A percentile compares a stretch with the other conserved stretches of the same genome.
Evolutionary conservation across 495 filamentous ascomycete genomes (phyloP).

Genomic region (Margaritispora aquatica): DNA sequence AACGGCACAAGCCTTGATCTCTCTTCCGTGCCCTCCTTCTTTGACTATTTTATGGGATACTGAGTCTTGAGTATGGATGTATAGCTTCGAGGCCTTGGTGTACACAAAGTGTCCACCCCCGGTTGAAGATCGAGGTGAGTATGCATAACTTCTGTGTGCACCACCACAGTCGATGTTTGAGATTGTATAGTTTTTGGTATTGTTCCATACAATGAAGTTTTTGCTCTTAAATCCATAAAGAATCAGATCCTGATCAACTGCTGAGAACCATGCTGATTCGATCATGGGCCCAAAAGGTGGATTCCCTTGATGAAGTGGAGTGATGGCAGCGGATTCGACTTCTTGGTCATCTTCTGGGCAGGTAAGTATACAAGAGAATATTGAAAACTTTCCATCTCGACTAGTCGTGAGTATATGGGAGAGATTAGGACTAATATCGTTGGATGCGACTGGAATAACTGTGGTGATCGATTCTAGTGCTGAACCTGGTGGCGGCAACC

Average conservation of each 20-base stretch:
- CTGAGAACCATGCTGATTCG: slow-evolving; percentile 54
- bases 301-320: slow-evolving; percentile 16
- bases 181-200: slow-evolving; percentile 56
- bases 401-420: slow-evolving; percentile 58
- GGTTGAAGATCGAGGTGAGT: slow-evolving; percentile 33
- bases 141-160: slow-evolving; percentile 66
- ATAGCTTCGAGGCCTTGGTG: slow-evolving; percentile 48
- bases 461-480: slow-evolving; percentile 62
- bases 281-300: slow-evolving; percentile 62
- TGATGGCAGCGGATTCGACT: not conserved
- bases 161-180: slow-evolving; percentile 75
- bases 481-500: not conserved
- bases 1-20: slow-evolving; percentile 74
- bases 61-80: slow-evolving; percentile 41
- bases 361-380: slow-evolving; percentile 36
- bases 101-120: slow-evolving; percentile 37
- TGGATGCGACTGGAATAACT: slow-evolving; percentile 40
- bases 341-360: not conserved
- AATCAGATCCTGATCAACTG: slow-evolving; percentile 42
- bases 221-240: slow-evolving; percentile 77
- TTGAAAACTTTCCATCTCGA: slow-evolving; percentile 66
- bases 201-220: slow-evolving; percentile 75
- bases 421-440: slow-evolving; percentile 5
- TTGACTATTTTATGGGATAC: slow-evolving; percentile 50
- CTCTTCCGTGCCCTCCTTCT: slow-evolving; percentile 73